Base-by-base conservation (phyloP, 176 grass and related monocot genomes). In the Triticum dicoccoides region DNA sequence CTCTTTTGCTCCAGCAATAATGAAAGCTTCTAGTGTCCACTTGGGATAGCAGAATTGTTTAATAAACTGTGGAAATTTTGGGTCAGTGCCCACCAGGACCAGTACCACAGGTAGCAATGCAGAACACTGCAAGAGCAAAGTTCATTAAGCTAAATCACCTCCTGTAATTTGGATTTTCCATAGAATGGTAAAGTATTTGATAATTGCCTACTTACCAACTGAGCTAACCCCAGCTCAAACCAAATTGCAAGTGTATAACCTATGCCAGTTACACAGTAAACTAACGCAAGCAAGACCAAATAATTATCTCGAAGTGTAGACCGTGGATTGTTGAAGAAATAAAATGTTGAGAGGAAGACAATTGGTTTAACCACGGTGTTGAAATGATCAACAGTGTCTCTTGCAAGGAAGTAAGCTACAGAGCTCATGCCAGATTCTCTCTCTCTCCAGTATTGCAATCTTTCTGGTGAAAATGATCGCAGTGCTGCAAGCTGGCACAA, bases 361-460 rank as follows among this genome's bases (percentile, higher is more conserved):
- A 95, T 73, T 33, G 93, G 90, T 67, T 92, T 95, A 64, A 92
- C 61, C 7, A 78, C 59, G 5, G 88, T 92, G 69, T 92, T 95
- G 84, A 92, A 95, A 89, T 92, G 93, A 38, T 95, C 93, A 44
- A 91, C n/a, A 27, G 90, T 92, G 87, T 95, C 93, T 92, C 89
- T 95, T 82, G 93, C 86, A 72, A 95, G 88, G 86, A 92, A 95
- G 69, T 95, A 95, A 79, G 93, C 93, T 63, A 95, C 49, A 45
- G 90, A 71, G 75, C 93, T 95, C 83, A 92, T 95, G 81, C 93
- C 93, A 69, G 93, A 95, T 92, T 87, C 86, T 92, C 90, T 92
- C 65, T 92, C 93, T 73, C 93, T 90, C 86, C 86, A 70, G 84
- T 92, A 89, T 74, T 95, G 90, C 77, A 95, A 85, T 38, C 87